Evolutionary conservation across 2,329 filamentous ascomycete genomes (phyloP), one percentile per base, ranked within the genome.

Genomic region (Aspergillus niger): DNA sequence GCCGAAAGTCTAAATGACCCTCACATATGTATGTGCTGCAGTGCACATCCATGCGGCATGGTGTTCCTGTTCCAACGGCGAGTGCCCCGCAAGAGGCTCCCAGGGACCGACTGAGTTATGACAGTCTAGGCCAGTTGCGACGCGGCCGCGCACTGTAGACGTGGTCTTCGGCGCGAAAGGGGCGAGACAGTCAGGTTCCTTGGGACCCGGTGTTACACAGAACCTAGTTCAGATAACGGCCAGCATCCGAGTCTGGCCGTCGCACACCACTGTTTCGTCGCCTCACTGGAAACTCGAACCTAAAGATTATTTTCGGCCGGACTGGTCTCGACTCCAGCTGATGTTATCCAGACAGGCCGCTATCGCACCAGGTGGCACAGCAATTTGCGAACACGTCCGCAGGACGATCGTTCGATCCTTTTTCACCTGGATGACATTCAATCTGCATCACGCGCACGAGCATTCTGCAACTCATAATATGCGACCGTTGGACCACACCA

Each of bases 1-100:
- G 38, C 60, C 60, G 60, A 39, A 59, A 62, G 60, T 56, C 41
- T 59, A 62, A 61, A 56, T 49, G 43, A 58, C 22, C 24, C 41
- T 44, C 41, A 22, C 41, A 44, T 44, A 44, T 44, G 41, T 44
- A 44, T 44, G 48, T 36, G 20, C 55, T 41, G 52, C 17, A 53
- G n/a, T 15, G 30, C 28, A 22, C 15, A 49, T 36, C 30, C 57
- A 17, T 50, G 30, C 15, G 55, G 43, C 13, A 39, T n/a, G 11
- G 36, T 52, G 50, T 53, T 13, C 41, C 41, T 13, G 22, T 44
- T 44, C 20, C 17, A 44, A 44, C 36, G 17, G 32, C 11, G 51
- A 53, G 51, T 17, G 30, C 24, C 13, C 32, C 17, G 51, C 51
- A 53, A 41, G 20, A 44, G 20, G 20, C 41, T 22, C 20, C 10